phyloP scores from a whole-genome alignment of 176 grass and related monocot species.

The Carex pumila region DNA sequence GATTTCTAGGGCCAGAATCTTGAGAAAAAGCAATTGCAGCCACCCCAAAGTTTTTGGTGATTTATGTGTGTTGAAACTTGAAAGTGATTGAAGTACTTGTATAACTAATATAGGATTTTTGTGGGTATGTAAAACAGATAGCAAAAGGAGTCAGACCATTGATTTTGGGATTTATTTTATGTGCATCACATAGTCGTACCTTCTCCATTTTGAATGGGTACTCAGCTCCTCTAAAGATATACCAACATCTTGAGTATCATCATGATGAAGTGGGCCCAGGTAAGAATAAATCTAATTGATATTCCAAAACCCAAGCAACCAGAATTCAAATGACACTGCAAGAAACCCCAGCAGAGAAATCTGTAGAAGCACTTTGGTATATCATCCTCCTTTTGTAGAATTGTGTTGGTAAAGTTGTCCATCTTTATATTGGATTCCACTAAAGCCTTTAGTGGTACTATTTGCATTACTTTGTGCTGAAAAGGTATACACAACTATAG shows the following conservation, averaged over 20 bases:
- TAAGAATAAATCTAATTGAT: slow-evolving; percentile 23
- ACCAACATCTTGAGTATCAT: slow-evolving; percentile 83
- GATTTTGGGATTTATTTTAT: slow-evolving; percentile 82
- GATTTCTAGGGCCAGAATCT: background rate
- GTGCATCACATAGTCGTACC: slow-evolving; percentile 90
- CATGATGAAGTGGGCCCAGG: slow-evolving; percentile 66
- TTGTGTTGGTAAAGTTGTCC: background rate
- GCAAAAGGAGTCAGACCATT: slow-evolving; percentile 82
- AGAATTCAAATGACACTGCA: background rate
- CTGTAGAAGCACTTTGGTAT: background rate
- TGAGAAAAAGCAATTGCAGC: background rate
- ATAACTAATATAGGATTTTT: background rate
- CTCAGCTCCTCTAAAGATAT: slow-evolving; percentile 84
- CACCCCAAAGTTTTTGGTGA: background rate
- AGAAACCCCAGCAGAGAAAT: background rate
- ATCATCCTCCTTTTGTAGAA: background rate
- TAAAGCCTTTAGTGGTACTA: background rate
- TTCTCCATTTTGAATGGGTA: slow-evolving; percentile 98
- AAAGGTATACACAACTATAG: background rate
- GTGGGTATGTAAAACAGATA: slow-evolving; percentile 48
- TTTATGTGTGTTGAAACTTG: background rate
- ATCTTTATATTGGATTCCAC: background rate
- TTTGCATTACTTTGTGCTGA: background rate
- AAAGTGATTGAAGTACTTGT: background rate
- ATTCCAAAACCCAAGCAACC: background rate